Conservation (phyloP, 805 yeast species). For the Candida methanosorbosa region DNA sequence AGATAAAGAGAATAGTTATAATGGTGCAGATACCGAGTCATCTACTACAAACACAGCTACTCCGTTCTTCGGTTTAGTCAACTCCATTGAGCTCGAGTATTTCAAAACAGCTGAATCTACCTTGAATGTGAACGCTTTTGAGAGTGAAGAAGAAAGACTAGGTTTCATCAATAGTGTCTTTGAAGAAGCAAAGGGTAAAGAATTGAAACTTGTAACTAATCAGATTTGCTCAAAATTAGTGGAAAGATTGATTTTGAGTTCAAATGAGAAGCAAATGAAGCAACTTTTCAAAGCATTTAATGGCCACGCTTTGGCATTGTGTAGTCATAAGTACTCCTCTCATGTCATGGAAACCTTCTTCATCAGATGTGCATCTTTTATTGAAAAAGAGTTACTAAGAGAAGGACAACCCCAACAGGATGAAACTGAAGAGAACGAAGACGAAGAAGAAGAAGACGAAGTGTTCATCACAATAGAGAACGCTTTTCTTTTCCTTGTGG, state of each 20-base stretch:
- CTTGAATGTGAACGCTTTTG: conserved; percentile 72
- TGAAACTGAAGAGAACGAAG: conserved; percentile 25
- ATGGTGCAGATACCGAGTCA: background rate
- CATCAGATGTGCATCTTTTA: conserved; percentile 62
- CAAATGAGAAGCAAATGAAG: conserved; percentile 58
- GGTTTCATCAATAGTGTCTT: conserved; percentile 72
- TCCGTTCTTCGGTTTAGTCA: conserved; percentile 81
- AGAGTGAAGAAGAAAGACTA: conserved; percentile 57
- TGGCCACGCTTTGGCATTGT: conserved; percentile 67
- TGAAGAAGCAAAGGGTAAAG: conserved; percentile 84
- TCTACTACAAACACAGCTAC: conserved; percentile 11
- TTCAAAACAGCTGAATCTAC: conserved; percentile 90
- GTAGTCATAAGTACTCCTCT: conserved; percentile 85
- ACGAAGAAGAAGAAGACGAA: conserved; percentile 24
- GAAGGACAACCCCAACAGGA: conserved; percentile 28
- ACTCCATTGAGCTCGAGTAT: conserved; percentile 77
- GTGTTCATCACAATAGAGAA: conserved; percentile 53
- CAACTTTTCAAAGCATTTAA: conserved; percentile 55
- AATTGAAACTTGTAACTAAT: conserved; percentile 83
- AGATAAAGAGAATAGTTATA: background rate
- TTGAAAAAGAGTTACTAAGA: conserved; percentile 62
- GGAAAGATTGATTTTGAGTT: conserved; percentile 72
- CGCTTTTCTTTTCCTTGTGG: conserved; percentile 52
- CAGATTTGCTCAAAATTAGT: conserved; percentile 90
- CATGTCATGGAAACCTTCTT: conserved; percentile 87